These are phyloP conservation scores for Phylloboletellus chloephorus DNA, from an alignment of 1,284 basidiomycete genomes.

Conservation along the genomic window DNA sequence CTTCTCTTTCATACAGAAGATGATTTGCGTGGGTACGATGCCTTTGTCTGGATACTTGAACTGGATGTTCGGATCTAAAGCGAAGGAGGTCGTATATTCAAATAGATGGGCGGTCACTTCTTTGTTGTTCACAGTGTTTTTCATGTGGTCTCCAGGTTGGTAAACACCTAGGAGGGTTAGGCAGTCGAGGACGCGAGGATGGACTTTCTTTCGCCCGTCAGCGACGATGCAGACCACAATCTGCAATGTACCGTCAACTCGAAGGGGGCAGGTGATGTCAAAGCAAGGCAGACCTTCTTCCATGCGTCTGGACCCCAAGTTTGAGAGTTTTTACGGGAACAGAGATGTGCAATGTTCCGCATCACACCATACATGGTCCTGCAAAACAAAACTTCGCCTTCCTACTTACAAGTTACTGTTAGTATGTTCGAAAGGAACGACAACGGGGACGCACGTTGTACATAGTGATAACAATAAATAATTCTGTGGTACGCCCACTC, in stretches of 20 bases:
- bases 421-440: constrained; percentile 80
- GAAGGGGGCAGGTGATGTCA: neutral
- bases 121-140: constrained; percentile 83
- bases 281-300: constrained; percentile 71
- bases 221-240: constrained; percentile 95
- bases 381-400: constrained; percentile 91
- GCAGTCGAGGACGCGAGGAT: constrained; percentile 92
- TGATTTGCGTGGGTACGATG: constrained; percentile 89
- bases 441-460: constrained; percentile 76
- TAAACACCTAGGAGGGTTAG: constrained; percentile 78
- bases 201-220: constrained; percentile 88
- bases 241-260: constrained; percentile 35
- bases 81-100: constrained; percentile 93
- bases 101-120: constrained; percentile 92
- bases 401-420: constrained; percentile 45
- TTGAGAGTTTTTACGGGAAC: constrained; percentile 87
- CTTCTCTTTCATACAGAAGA: constrained; percentile 92
- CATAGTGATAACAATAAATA: constrained; percentile 96
- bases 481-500: constrained; percentile 77
- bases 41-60: constrained; percentile 95
- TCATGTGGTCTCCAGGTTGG: constrained; percentile 79
- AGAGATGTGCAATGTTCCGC: constrained; percentile 86
- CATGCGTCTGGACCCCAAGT: constrained; percentile 96
- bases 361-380: constrained; percentile 95
- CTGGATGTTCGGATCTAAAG: constrained; percentile 81